Percentiles rank a stretch among this genome's conserved stretches.
These are phyloP conservation scores for Aureobasidium uvarum DNA, from an alignment of 2,329 filamentous ascomycete species.

Conservation along the genomic window DNA sequence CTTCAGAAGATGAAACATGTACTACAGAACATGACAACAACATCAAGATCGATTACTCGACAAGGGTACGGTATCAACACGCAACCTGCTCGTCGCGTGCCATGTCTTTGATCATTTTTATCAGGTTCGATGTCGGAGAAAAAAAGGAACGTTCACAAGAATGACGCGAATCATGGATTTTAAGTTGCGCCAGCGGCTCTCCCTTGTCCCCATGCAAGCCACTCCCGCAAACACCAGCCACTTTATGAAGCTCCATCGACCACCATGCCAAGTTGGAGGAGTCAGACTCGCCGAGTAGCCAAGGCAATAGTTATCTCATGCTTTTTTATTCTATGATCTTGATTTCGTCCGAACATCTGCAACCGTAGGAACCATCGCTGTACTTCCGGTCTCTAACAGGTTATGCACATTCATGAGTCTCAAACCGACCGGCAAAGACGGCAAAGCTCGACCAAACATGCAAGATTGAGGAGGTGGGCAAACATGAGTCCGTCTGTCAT, in stretches of 20 bases:
- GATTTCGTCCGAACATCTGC: not conserved
- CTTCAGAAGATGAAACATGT: slow-evolving; percentile 21
- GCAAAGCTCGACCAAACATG: slow-evolving; percentile 12
- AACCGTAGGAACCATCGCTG: not conserved
- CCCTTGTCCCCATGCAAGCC: slow-evolving; percentile 7
- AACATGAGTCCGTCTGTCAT: slow-evolving; percentile 6
- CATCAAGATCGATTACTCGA: not conserved
- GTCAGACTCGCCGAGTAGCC: not conserved
- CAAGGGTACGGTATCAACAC: not conserved
- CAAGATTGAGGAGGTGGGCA: slow-evolving; percentile 15
- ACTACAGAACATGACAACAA: not conserved
- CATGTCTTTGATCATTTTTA: not conserved
- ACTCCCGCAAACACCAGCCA: slow-evolving; percentile 11
- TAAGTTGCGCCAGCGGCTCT: not conserved
- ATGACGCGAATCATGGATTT: slow-evolving; percentile 14
- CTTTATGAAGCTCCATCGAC: not conserved
- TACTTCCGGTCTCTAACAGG: not conserved
- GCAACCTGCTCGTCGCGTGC: not conserved
- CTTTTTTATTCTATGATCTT: not conserved
- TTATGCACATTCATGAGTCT: not conserved
- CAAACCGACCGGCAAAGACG: slow-evolving; percentile 20
- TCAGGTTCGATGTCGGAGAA: not conserved
- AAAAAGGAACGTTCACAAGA: not conserved
- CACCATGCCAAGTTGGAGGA: slow-evolving; percentile 10
- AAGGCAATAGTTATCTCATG: not conserved